phyloP scores from a whole-genome alignment of 2,329 filamentous ascomycete species.

The Geosmithia morbida region DNA sequence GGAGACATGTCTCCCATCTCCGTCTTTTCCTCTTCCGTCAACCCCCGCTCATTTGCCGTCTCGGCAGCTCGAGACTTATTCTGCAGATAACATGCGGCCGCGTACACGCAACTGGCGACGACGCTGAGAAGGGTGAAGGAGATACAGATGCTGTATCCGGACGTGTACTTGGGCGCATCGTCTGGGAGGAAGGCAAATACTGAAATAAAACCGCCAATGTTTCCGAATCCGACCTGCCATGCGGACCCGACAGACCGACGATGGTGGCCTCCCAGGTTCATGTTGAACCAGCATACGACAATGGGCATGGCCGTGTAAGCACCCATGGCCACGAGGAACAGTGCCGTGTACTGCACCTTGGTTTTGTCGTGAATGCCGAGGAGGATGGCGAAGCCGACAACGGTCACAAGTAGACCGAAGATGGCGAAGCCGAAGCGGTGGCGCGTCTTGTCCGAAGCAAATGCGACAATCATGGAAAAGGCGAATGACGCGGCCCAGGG shows the following conservation, averaged over 20 bases:
- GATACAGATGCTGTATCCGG: conserved; percentile 66
- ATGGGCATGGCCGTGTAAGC: conserved; percentile 84
- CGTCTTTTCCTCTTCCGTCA: conserved; percentile 48
- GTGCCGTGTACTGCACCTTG: conserved; percentile 56
- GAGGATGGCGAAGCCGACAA: conserved; percentile 64
- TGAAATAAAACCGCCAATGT: conserved; percentile 65
- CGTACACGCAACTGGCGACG: conserved; percentile 45
- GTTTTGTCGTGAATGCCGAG: conserved; percentile 55
- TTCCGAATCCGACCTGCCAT: conserved; percentile 69
- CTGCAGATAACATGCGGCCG: conserved; percentile 37
- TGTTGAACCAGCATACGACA: conserved; percentile 70
- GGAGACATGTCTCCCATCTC: conserved; percentile 45
- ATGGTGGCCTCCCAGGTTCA: conserved; percentile 64
- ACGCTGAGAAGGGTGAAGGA: conserved; percentile 58
- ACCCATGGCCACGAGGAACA: conserved; percentile 72
- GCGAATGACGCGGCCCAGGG: conserved; percentile 57
- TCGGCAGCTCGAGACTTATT: conserved; percentile 44
- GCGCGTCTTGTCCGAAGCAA: conserved; percentile 51
- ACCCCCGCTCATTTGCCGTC: conserved; percentile 21
- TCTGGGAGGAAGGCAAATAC: conserved; percentile 53
- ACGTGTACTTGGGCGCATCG: conserved; percentile 55
- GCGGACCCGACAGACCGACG: conserved; percentile 56
- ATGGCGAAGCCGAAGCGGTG: conserved; percentile 66
- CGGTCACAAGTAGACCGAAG: conserved; percentile 55
- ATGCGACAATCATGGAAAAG: conserved; percentile 64